phyloP scores from a whole-genome alignment of 176 grass and related monocot genomes.

The Calamus simplicifolius region DNA sequence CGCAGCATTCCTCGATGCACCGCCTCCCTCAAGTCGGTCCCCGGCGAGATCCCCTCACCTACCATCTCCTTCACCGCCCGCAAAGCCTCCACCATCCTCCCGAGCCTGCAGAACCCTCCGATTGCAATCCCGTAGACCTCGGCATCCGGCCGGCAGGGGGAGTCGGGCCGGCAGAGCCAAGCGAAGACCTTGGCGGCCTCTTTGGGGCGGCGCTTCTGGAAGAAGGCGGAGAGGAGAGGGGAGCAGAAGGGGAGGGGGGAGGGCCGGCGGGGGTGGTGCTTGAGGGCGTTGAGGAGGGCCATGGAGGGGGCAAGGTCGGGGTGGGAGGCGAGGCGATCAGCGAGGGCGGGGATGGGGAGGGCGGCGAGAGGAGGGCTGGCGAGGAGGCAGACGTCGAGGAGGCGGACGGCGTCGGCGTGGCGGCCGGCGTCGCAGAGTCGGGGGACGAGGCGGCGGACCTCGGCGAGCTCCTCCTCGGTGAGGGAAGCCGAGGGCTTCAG shows the following conservation, averaged over 20 bases:
- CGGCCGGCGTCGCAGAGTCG: slow-evolving; percentile 15
- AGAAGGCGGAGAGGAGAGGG: slow-evolving; percentile 29
- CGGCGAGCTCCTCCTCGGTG: slow-evolving; percentile 8
- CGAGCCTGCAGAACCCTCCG: slow-evolving; percentile 12
- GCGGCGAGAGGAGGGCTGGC: slow-evolving; percentile 1
- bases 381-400: slow-evolving; percentile 18
- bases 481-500: slow-evolving; percentile 3
- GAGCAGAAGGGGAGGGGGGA: slow-evolving; percentile 31
- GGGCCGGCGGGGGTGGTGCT: slow-evolving; percentile 25
- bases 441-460: slow-evolving; percentile 15
- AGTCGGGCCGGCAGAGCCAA: slow-evolving; percentile 27
- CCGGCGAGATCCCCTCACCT: slow-evolving; percentile 12
- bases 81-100: slow-evolving; percentile 11
- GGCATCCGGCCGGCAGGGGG: slow-evolving; percentile 21
- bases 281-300: slow-evolving; percentile 29
- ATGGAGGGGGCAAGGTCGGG: slow-evolving; percentile 22
- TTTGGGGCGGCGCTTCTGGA: slow-evolving; percentile 3
- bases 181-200: slow-evolving; percentile 28
- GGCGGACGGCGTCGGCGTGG: slow-evolving; percentile 16
- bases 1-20: slow-evolving; percentile 19
- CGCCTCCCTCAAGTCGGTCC: background rate
- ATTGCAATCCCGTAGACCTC: slow-evolving; percentile 10
- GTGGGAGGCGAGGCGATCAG: slow-evolving; percentile 18
- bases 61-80: slow-evolving; percentile 15
- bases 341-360: slow-evolving; percentile 11